These are phyloP conservation scores for Viola odorata DNA, from an alignment of 345 rosid species.

Conservation along the genomic window DNA sequence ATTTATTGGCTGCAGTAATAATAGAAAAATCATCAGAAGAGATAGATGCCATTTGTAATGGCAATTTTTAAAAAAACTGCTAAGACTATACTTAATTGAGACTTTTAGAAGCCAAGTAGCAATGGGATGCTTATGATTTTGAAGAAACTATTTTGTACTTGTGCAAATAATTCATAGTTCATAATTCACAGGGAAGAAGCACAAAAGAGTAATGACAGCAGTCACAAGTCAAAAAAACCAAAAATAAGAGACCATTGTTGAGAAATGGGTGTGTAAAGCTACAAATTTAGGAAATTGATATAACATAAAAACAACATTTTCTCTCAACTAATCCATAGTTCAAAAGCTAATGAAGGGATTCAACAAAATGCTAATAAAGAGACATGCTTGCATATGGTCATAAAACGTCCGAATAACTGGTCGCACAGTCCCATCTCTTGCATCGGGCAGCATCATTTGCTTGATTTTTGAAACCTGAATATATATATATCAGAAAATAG, in stretches of 20 bases:
- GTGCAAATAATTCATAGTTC: too few relatives aligned
- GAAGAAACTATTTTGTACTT: too few relatives aligned
- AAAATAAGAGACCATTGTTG: too few relatives aligned
- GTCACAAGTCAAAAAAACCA: too few relatives aligned
- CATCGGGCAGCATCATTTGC: slow-evolving; percentile 69
- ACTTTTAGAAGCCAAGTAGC: too few relatives aligned
- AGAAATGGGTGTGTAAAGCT: too few relatives aligned
- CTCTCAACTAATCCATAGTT: background rate
- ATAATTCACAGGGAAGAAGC: too few relatives aligned
- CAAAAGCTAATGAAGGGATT: background rate
- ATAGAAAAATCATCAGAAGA: background rate
- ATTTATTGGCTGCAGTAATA: slow-evolving; percentile 54
- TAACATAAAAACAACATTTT: background rate
- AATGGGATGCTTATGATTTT: too few relatives aligned
- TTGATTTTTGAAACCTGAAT: slow-evolving; percentile 66
- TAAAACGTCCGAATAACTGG: slow-evolving; percentile 78
- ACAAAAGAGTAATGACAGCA: too few relatives aligned
- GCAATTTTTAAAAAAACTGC: too few relatives aligned
- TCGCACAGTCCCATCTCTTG: slow-evolving; percentile 57
- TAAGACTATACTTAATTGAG: too few relatives aligned
- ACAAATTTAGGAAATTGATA: background rate
- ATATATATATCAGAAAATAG: background rate
- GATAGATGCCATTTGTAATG: too few relatives aligned
- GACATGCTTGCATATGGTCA: slow-evolving; percentile 65
- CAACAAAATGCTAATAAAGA: slow-evolving; percentile 8